These are phyloP conservation scores for Kwoniella dendrophila DNA, from an alignment of 768 basidiomycete species.

Conservation along the genomic window DNA sequence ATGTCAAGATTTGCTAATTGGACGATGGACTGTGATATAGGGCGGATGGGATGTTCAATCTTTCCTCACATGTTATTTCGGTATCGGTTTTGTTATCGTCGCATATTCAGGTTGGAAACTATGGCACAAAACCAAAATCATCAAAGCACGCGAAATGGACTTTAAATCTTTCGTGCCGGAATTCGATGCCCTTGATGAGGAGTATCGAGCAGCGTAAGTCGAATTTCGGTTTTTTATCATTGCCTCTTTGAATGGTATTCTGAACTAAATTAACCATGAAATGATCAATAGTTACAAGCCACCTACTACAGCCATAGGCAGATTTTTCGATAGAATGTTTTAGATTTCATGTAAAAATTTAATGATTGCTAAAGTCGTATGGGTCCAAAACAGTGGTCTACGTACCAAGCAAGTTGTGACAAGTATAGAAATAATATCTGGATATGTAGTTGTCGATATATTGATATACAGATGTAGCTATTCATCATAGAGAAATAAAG, in stretches of 20 bases:
- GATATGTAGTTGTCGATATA: too few species aligned
- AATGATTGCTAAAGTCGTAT: too few species aligned
- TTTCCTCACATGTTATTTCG: constrained; percentile 19
- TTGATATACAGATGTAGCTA: too few species aligned
- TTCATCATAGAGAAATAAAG: too few species aligned
- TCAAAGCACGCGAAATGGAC: neutral
- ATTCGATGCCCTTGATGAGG: constrained; percentile 12
- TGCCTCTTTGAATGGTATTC: neutral
- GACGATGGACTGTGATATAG: neutral
- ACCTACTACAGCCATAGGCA: constrained; percentile 5
- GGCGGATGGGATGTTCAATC: constrained; percentile 17
- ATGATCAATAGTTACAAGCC: neutral
- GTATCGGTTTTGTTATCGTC: constrained; percentile 13
- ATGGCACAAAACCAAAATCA: constrained; percentile 5
- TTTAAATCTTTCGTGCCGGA: constrained; percentile 15
- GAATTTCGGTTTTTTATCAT: neutral
- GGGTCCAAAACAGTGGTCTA: too few species aligned
- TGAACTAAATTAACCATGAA: too few species aligned
- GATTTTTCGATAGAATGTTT: constrained; percentile 8
- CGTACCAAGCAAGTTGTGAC: too few species aligned
- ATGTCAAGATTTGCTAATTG: neutral
- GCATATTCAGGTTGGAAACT: constrained; percentile 4
- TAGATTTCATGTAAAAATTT: too few species aligned
- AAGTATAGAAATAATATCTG: too few species aligned
- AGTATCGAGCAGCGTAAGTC: constrained; percentile 4